Evolutionary conservation across 352 stramenopile genomes (phyloP).

Genomic region (Phytophthora chlamydospora): DNA sequence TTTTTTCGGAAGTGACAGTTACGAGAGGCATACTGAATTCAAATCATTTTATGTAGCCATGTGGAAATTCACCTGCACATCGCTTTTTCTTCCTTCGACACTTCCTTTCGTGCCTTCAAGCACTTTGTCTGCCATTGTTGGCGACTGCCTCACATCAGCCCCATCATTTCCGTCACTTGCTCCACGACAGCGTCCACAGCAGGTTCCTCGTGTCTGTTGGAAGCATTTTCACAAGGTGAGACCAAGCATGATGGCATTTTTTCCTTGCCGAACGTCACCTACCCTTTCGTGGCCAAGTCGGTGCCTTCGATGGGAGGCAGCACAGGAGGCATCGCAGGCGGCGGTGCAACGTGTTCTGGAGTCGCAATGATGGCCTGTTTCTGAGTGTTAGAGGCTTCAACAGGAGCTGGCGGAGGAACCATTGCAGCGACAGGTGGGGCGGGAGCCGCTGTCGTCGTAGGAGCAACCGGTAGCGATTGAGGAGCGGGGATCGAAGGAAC

Average conservation of each 20-base stretch:
- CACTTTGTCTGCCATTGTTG: neutral
- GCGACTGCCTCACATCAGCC: conserved; percentile 27
- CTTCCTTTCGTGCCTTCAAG: neutral
- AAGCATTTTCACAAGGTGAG: conserved; percentile 5
- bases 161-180: conserved; percentile 43
- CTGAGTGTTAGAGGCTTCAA: conserved; percentile 20
- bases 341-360: conserved; percentile 38
- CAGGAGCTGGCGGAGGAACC: conserved; percentile 24
- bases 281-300: conserved; percentile 36
- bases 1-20: conserved; percentile 17
- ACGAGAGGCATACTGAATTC: conserved; percentile 16
- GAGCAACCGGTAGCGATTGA: conserved; percentile 17
- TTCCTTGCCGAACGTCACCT: conserved; percentile 23
- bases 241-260: conserved; percentile 13
- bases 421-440: conserved; percentile 1
- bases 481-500: neutral
- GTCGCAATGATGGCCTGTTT: conserved; percentile 39
- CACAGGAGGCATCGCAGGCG: conserved; percentile 15
- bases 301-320: conserved; percentile 20
- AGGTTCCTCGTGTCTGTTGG: conserved; percentile 19
- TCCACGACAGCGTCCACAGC: conserved; percentile 25
- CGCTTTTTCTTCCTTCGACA: neutral
- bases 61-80: neutral
- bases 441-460: conserved; percentile 5
- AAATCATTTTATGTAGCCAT: conserved; percentile 31